Base-by-base conservation (phyloP, 2,329 filamentous ascomycete species). In the Colletotrichum musae region DNA sequence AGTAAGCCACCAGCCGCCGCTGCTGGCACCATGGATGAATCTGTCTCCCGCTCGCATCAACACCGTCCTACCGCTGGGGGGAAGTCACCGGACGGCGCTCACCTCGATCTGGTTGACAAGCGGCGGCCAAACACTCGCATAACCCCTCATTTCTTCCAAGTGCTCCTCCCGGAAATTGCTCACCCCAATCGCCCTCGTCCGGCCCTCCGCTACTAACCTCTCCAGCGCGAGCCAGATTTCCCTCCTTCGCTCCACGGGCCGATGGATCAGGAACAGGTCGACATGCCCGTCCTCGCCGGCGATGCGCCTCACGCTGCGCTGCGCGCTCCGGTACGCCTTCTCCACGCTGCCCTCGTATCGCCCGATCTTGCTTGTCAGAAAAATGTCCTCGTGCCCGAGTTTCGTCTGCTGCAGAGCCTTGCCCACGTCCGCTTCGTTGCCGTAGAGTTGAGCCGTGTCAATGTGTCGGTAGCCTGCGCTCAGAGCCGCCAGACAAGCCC, bases 91-190 rank as follows among this genome's bases (percentile, higher is more conserved):
- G 21, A 21, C 79, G 10, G 32, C 10, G 32, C 84, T 77, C 77
- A 91, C 91, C 86, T 93, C 91, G 71, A 93, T 89, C 78, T 94
- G 92, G 75, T 93, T 93, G 6, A 92, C 89, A 53, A 88, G 86
- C n/a, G 92, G 92, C 57, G 91, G 91, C 86, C 87, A 93, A 3
- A 88, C 80, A 54, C 85, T 86, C n/a, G 90, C 91, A 77, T 89
- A 91, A 32, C 79, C 77, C 77, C 88, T 91, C 82, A 94, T 84
- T 78, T 92, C 89, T 75, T 94, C 88, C 26, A 94, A 87, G 75
- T 93, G 89, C 51, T 86, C 84, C 56, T 90, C 86, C 2, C 90
- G 89, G 74, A 88, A 94, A 75, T 94, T 94, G 77, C 90, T 92
- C 60, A 94, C 91, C 0, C 92, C 92, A 74, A 94, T 93, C 45